Conservation (phyloP, 1,284 basidiomycete species). For the Trametes hirsuta region DNA sequence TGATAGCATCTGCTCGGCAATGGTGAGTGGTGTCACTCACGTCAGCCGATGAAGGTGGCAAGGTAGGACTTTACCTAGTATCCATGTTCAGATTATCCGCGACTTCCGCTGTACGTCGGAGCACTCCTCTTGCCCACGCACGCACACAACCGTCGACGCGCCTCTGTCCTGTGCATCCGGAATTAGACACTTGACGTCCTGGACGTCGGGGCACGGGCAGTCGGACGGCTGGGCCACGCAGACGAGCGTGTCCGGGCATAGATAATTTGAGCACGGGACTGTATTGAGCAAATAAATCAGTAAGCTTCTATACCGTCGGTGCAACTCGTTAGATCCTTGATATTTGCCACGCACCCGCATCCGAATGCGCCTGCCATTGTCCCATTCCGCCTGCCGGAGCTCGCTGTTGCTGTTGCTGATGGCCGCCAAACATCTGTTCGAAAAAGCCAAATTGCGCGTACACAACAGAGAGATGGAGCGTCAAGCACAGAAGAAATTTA, state of each 20-base stretch:
- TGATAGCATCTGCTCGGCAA: background rate
- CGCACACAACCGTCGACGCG: slow-evolving; percentile 43
- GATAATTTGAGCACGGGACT: slow-evolving; percentile 43
- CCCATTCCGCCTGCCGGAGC: slow-evolving; percentile 28
- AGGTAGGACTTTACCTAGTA: slow-evolving; percentile 21
- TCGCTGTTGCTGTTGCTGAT: slow-evolving; percentile 47
- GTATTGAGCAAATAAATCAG: background rate
- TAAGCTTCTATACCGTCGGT: background rate
- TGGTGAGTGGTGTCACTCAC: background rate
- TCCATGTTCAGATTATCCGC: slow-evolving; percentile 30
- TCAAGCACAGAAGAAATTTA: slow-evolving; percentile 12
- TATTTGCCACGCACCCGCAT: slow-evolving; percentile 35
- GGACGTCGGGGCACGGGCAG: slow-evolving; percentile 47
- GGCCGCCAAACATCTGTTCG: slow-evolving; percentile 61
- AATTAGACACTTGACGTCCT: slow-evolving; percentile 47
- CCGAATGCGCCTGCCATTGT: slow-evolving; percentile 64
- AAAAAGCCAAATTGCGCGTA: slow-evolving; percentile 66
- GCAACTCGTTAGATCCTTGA: background rate
- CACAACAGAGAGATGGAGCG: slow-evolving; percentile 9
- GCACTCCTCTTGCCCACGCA: slow-evolving; percentile 42
- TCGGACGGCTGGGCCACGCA: slow-evolving; percentile 43
- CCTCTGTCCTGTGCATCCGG: slow-evolving; percentile 40
- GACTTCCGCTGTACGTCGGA: slow-evolving; percentile 39
- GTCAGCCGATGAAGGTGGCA: too few relatives aligned
- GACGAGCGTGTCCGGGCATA: slow-evolving; percentile 44